phyloP scores from a whole-genome alignment of 192 early-diverging fungal species.

The Gaertneriomyces semiglobifer region DNA sequence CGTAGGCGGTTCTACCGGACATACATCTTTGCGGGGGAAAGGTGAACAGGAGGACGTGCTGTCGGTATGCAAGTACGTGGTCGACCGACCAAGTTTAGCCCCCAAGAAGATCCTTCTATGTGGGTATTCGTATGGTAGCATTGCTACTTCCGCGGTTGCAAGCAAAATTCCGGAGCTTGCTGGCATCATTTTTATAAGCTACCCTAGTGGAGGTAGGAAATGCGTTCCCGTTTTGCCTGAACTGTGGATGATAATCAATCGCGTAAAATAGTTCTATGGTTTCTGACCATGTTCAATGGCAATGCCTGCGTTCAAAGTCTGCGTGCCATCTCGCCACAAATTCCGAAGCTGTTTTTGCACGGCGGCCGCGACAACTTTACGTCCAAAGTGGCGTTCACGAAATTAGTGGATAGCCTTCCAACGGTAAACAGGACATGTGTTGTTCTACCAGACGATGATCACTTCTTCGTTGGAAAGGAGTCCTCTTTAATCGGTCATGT shows the following conservation, averaged over 20 bases:
- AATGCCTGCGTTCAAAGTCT: conserved; percentile 4
- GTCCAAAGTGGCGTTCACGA: conserved; percentile 13
- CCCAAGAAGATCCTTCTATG: conserved; percentile 17
- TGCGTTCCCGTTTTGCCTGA: neutral
- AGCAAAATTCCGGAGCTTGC: conserved; percentile 17
- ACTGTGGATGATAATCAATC: neutral
- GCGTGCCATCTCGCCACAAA: neutral
- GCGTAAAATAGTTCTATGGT: conserved; percentile 28
- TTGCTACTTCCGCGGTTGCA: conserved; percentile 18
- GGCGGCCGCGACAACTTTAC: conserved; percentile 35
- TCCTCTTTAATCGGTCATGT: conserved; percentile 11
- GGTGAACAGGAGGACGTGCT: conserved; percentile 33
- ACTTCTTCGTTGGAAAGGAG: conserved; percentile 30
- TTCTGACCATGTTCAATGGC: conserved; percentile 28
- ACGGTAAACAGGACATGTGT: conserved; percentile 17
- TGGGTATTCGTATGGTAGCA: conserved; percentile 37
- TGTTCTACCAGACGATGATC: conserved; percentile 20
- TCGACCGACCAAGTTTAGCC: neutral
- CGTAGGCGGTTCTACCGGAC: conserved; percentile 25
- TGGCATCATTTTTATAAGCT: conserved; percentile 29
- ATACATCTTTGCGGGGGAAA: conserved; percentile 19
- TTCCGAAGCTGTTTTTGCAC: conserved; percentile 32
- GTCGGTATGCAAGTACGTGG: conserved; percentile 19
- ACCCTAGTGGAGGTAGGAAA: conserved; percentile 22
- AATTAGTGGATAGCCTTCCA: conserved; percentile 18